Evolutionary conservation across 768 basidiomycete genomes (phyloP).

Genomic region (Pisolithus microcarpus): DNA sequence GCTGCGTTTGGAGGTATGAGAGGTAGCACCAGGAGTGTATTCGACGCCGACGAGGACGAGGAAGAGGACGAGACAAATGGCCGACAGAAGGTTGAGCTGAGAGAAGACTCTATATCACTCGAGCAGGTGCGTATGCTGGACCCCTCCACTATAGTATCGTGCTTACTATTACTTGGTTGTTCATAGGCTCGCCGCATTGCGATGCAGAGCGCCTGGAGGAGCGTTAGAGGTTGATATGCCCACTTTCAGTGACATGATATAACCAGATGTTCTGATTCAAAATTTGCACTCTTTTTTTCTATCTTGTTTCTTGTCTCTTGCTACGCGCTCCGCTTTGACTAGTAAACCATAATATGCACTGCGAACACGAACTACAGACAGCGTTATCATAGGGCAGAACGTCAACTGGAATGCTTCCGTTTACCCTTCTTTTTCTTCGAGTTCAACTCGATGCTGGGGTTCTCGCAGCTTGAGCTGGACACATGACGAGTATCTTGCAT

Average conservation of each 20-base stretch:
- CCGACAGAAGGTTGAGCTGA: constrained; percentile 67
- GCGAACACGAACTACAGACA: not conserved
- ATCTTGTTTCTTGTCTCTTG: not conserved
- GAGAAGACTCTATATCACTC: constrained; percentile 80
- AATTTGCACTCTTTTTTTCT: not conserved
- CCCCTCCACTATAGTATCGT: not conserved
- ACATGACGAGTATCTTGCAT: too few relatives aligned
- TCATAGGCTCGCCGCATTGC: constrained; percentile 72
- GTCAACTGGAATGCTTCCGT: not conserved
- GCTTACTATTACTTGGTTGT: constrained; percentile 4
- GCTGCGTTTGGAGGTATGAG: constrained; percentile 82
- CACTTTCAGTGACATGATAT: not conserved
- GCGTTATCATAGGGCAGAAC: not conserved
- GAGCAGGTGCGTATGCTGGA: constrained; percentile 63
- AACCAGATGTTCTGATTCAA: not conserved
- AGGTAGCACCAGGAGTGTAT: constrained; percentile 25
- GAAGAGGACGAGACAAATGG: constrained; percentile 57
- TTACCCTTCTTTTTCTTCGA: constrained; percentile 1
- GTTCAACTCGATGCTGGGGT: constrained; percentile 2
- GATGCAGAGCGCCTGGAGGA: constrained; percentile 86
- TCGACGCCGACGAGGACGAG: constrained; percentile 68
- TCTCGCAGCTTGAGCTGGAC: not conserved
- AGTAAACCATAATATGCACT: not conserved
- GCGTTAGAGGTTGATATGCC: constrained; percentile 44
- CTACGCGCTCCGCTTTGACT: not conserved